phyloP scores from a whole-genome alignment of 2,329 filamentous ascomycete species.

The Aureobasidium sp. region DNA sequence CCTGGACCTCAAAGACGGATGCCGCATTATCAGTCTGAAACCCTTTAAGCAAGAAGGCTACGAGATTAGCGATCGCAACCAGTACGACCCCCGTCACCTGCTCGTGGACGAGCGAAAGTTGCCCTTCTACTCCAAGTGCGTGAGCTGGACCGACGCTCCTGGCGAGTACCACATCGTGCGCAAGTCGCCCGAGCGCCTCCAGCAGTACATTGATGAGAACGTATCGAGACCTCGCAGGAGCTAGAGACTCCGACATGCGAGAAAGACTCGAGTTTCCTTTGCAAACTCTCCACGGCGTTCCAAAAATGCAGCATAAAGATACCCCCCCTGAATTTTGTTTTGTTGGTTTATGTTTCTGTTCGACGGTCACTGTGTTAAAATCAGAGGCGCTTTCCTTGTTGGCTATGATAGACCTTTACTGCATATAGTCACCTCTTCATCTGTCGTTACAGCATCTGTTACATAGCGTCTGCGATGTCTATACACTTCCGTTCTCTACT shows the following conservation, averaged over 20 bases:
- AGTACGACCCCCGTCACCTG: slow-evolving; percentile 73
- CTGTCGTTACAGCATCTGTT: not conserved
- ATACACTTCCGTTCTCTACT: not conserved
- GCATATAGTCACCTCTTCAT: not conserved
- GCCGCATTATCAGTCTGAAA: slow-evolving; percentile 83
- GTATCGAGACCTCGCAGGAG: not conserved
- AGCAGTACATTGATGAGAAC: not conserved
- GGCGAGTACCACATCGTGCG: slow-evolving; percentile 85
- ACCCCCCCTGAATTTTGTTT: not conserved
- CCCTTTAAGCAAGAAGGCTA: slow-evolving; percentile 79
- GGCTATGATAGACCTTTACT: not conserved
- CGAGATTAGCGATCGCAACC: slow-evolving; percentile 63
- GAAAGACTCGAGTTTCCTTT: not conserved
- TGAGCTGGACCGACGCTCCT: slow-evolving; percentile 83
- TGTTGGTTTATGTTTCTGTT: not conserved
- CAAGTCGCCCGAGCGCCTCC: slow-evolving; percentile 34
- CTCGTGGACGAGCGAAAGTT: slow-evolving; percentile 65
- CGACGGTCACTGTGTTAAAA: not conserved
- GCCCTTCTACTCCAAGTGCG: slow-evolving; percentile 59
- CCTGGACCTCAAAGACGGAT: slow-evolving; percentile 83
- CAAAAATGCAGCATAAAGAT: slow-evolving; percentile 6
- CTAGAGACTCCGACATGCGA: not conserved
- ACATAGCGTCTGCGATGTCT: not conserved
- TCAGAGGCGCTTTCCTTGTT: not conserved
- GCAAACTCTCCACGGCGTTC: not conserved